Conservation (phyloP, 768 basidiomycete species). For the Sporobolomyces roseus region DNA sequence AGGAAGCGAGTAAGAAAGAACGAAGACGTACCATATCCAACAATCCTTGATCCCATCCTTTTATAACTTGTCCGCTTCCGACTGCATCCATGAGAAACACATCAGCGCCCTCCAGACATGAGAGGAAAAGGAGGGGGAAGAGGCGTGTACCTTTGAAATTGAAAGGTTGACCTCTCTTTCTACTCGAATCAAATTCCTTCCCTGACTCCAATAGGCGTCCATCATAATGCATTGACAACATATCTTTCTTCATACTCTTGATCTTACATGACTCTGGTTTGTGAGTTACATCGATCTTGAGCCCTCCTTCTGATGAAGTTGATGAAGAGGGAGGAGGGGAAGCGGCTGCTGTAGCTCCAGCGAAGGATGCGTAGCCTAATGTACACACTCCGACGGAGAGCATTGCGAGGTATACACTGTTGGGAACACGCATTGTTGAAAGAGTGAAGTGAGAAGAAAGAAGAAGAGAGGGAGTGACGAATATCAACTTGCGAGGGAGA, state of each 20-base stretch:
- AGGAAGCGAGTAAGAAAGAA: neutral
- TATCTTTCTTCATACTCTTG: conserved; percentile 31
- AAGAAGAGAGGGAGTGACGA: neutral
- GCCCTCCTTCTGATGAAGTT: neutral
- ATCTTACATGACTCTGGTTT: conserved; percentile 36
- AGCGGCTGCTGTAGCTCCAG: neutral
- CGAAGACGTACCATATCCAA: conserved; percentile 21
- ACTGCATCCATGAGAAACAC: too few species aligned
- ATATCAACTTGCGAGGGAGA: too few species aligned
- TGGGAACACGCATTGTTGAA: conserved; percentile 21
- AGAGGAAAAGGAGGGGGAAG: neutral
- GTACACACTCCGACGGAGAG: conserved; percentile 22
- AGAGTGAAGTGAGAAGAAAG: neutral
- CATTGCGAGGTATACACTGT: conserved; percentile 27
- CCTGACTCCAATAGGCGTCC: conserved; percentile 35
- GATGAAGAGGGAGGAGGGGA: neutral
- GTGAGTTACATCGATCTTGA: neutral
- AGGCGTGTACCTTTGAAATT: conserved; percentile 50
- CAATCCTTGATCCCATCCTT: conserved; percentile 32
- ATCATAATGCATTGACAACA: conserved; percentile 38
- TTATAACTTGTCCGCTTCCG: conserved; percentile 30
- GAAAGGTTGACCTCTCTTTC: conserved; percentile 51
- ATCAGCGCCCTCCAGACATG: too few species aligned
- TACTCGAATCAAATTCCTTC: conserved; percentile 50
- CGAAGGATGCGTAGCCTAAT: conserved; percentile 16